Conservation (phyloP, 176 grass and related monocot genomes). For the Cenchrus fungigraminus region DNA sequence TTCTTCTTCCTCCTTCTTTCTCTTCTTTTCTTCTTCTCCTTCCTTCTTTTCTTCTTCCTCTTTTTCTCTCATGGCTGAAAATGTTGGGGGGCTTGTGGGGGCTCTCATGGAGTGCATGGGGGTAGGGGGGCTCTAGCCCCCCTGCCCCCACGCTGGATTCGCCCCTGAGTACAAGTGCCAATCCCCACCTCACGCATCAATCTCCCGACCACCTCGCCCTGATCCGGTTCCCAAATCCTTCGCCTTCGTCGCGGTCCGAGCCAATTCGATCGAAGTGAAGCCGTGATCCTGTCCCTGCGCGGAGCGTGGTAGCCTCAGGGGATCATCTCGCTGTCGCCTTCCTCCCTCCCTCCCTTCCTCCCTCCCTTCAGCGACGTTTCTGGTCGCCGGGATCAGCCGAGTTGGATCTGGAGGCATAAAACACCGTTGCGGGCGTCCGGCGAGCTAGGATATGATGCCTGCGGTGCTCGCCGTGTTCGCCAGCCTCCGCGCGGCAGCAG, state of each 20-base stretch:
- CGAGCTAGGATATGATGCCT: slow-evolving; percentile 60
- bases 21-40: too few relatives aligned
- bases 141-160: background rate
- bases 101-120: too few relatives aligned
- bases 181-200: background rate
- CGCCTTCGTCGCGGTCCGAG: background rate
- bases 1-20: too few relatives aligned
- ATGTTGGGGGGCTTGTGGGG: too few relatives aligned
- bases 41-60: too few relatives aligned
- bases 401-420: slow-evolving; percentile 49
- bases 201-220: background rate
- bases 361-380: background rate
- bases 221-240: slow-evolving; percentile 33
- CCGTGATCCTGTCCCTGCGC: slow-evolving; percentile 9
- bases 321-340: background rate
- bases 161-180: slow-evolving; percentile 8
- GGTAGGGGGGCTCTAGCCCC: background rate
- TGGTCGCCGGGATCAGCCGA: slow-evolving; percentile 39
- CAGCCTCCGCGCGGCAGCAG: slow-evolving; percentile 56
- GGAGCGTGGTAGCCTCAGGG: background rate
- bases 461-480: slow-evolving; percentile 63
- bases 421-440: slow-evolving; percentile 39
- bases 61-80: too few relatives aligned
- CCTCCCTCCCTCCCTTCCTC: background rate
- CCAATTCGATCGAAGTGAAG: background rate